phyloP scores from a whole-genome alignment of 2,329 filamentous ascomycete species.

The Rhynchosporium secalis region DNA sequence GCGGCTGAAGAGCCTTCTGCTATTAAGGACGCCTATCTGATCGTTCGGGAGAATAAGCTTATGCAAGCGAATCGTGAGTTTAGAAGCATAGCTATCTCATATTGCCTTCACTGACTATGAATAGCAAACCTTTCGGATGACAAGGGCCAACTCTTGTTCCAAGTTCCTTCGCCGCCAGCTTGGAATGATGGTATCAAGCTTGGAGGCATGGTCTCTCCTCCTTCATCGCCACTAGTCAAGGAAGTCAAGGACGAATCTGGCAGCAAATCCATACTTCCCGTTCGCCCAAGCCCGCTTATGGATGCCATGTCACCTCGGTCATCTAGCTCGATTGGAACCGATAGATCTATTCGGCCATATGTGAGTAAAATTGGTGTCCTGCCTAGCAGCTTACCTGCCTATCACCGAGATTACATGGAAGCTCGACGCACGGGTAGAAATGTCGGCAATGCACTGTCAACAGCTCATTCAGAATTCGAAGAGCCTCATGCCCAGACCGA shows the following conservation, averaged over 20 bases:
- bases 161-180: slow-evolving; percentile 55
- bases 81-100: neutral
- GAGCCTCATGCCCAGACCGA: slow-evolving; percentile 50
- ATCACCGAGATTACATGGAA: slow-evolving; percentile 89
- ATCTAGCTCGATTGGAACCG: slow-evolving; percentile 37
- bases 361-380: slow-evolving; percentile 87
- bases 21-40: slow-evolving; percentile 98
- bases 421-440: slow-evolving; percentile 58
- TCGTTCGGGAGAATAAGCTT: slow-evolving; percentile 94
- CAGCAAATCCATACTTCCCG: slow-evolving; percentile 13
- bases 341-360: slow-evolving; percentile 38
- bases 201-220: slow-evolving; percentile 31
- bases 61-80: slow-evolving; percentile 91
- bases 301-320: slow-evolving; percentile 39
- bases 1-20: slow-evolving; percentile 91
- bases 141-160: slow-evolving; percentile 46
- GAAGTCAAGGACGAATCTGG: slow-evolving; percentile 6
- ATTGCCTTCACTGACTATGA: slow-evolving; percentile 23
- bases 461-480: slow-evolving; percentile 45
- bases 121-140: slow-evolving; percentile 39
- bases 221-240: slow-evolving; percentile 28
- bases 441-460: slow-evolving; percentile 41
- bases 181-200: slow-evolving; percentile 44
- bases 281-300: slow-evolving; percentile 32
- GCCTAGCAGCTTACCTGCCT: slow-evolving; percentile 85